Evolutionary conservation across 495 filamentous ascomycete genomes (phyloP), one percentile per base, ranked within the genome.

Genomic region (Podospora fimiseda): DNA sequence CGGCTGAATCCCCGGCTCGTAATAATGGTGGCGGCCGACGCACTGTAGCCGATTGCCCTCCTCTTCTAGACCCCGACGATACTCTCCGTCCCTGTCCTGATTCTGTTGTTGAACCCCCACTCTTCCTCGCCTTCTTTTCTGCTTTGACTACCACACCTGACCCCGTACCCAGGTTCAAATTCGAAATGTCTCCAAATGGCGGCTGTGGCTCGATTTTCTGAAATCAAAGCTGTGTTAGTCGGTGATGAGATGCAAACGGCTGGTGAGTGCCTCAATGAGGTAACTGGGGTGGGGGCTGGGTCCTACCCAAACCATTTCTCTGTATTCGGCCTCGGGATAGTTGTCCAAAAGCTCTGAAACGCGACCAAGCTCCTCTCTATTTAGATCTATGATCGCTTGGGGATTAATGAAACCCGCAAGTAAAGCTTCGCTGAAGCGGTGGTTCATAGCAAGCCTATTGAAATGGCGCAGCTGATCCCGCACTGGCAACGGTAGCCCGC

Each of bases 391-490:
- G 4, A 59, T n/a, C 2, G 52, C 44, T 1, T 19, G 27, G 3
- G 60, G 55, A 3, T 53, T 37, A 23, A 64, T 19, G 30, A 57
- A 49, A 3, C 60, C 59, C 13, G 60, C 21, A 2, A 67, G 52
- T 44, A 67, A 38, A 8, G 59, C 64, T 46, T 67, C 62, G 19
- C 55, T 57, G 36, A 64, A 59, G 33, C 61, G 36, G 3, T 30
- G 19, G n/a, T 59, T 44, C 14, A 30, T 43, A 4, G 43, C 16
- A 43, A 6, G 45, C 11, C 40, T 48, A 5, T 21, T 7, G 16
- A 64, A 9, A 22, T 43, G 23, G 22, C 57, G 60, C n/a, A 61
- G 22, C 21, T 63, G 59, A 37, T 59, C 58, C 50, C 59, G 39
- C 40, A 45, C 43, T 3, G 55, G 60, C n/a, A n/a, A n/a, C n/a